Percentiles rank a stretch among this genome's conserved stretches.
These are phyloP conservation scores for Pisolithus sp. DNA, from an alignment of 768 basidiomycete genomes.

Conservation along the genomic window DNA sequence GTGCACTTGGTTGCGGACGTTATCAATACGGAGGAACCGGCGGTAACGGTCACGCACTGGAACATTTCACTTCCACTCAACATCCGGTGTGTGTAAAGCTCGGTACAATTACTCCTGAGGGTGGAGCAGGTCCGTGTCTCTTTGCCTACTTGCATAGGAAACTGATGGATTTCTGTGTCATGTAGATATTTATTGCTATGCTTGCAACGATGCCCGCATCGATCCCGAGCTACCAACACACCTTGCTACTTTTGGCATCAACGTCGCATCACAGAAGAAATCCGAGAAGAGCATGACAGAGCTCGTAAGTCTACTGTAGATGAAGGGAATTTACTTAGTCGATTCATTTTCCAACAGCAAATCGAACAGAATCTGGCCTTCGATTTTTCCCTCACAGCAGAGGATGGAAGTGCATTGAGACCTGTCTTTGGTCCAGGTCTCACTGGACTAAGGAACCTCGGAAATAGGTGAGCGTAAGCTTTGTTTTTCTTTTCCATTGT, in stretches of 20 bases:
- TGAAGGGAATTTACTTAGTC: background rate
- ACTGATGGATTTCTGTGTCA: background rate
- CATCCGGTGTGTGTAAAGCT: conserved; percentile 89
- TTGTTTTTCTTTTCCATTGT: background rate
- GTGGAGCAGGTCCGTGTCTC: conserved; percentile 62
- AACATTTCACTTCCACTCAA: conserved; percentile 62
- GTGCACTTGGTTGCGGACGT: conserved; percentile 84
- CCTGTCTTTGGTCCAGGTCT: conserved; percentile 85
- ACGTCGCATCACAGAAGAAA: conserved; percentile 73
- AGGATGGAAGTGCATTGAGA: conserved; percentile 81
- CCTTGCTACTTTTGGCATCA: conserved; percentile 80
- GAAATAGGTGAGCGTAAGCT: conserved; percentile 58
- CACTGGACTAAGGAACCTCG: conserved; percentile 87
- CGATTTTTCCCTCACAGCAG: conserved; percentile 85
- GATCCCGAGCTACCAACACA: conserved; percentile 74
- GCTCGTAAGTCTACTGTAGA: conserved; percentile 45
- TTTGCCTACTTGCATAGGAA: background rate
- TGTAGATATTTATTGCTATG: conserved; percentile 88
- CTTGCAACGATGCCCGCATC: conserved; percentile 75
- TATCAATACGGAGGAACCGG: conserved; percentile 72
- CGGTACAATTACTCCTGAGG: conserved; percentile 95
- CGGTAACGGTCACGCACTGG: conserved; percentile 87
- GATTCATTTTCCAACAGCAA: conserved; percentile 47
- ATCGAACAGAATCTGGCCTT: conserved; percentile 94
- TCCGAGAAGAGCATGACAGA: conserved; percentile 98